Conservation (phyloP, 345 rosid genomes). For the Eutrema heterophyllum region DNA sequence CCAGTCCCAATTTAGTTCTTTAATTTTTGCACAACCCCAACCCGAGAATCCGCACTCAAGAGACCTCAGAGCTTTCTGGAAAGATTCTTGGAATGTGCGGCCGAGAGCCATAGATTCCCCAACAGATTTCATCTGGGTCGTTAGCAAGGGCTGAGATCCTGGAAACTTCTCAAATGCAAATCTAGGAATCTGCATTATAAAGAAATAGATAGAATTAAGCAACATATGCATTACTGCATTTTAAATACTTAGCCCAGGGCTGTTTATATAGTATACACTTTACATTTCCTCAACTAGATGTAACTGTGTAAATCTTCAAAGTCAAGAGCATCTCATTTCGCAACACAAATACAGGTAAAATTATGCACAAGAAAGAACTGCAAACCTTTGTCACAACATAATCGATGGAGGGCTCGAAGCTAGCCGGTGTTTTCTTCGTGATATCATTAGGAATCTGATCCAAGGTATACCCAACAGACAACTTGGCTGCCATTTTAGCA, state of each 20-base stretch:
- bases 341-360: not conserved
- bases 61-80: constrained; percentile 90
- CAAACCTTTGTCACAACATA: constrained; percentile 94
- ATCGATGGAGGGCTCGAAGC: constrained; percentile 98
- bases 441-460: constrained; percentile 99
- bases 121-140: constrained; percentile 98
- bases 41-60: constrained; percentile 81
- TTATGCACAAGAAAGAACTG: not conserved
- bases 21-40: constrained; percentile 79
- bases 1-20: constrained; percentile 92
- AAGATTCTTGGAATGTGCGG: constrained; percentile 93
- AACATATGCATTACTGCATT: not conserved
- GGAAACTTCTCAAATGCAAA: constrained; percentile 99
- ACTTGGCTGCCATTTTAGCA: constrained; percentile 98
- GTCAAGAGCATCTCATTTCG: not conserved
- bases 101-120: constrained; percentile 96
- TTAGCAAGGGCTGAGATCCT: constrained; percentile 79
- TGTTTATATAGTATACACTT: not conserved
- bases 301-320: not conserved
- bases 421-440: constrained; percentile 95
- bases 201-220: not conserved
- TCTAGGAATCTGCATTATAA: constrained; percentile 69
- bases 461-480: constrained; percentile 86
- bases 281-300: not conserved
- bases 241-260: not conserved